Conservation (phyloP, 768 basidiomycete genomes). For the Suillus sp. region DNA sequence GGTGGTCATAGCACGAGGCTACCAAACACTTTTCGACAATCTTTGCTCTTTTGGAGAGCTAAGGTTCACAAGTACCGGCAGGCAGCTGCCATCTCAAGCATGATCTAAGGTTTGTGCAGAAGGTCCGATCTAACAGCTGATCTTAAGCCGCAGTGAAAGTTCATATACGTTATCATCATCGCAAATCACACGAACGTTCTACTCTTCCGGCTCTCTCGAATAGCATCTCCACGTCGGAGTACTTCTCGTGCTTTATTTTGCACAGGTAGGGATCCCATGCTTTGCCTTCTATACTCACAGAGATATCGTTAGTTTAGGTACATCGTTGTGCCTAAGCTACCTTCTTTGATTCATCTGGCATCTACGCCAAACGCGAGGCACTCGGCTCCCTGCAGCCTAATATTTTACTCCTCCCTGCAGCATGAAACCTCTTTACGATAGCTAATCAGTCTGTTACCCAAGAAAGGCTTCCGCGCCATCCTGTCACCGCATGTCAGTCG, state of each 20-base stretch:
- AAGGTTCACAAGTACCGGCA: conserved; percentile 5
- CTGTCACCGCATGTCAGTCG: conserved; percentile 17
- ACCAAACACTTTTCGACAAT: conserved; percentile 14
- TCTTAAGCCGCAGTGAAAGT: conserved; percentile 16
- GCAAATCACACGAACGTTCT: conserved; percentile 4
- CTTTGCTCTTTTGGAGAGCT: conserved; percentile 3
- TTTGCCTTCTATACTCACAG: conserved; percentile 34
- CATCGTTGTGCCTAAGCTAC: background rate
- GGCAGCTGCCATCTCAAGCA: background rate
- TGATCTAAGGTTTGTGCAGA: conserved; percentile 35
- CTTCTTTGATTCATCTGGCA: conserved; percentile 1
- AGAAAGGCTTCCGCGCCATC: conserved; percentile 14
- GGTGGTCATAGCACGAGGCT: conserved; percentile 32
- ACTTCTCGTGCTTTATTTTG: conserved; percentile 31
- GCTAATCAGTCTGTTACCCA: conserved; percentile 12
- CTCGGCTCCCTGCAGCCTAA: conserved; percentile 13
- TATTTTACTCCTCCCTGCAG: conserved; percentile 17
- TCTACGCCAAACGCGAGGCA: conserved; percentile 1
- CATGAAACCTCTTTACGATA: conserved; percentile 16
- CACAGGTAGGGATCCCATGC: conserved; percentile 20
- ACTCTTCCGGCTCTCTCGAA: conserved; percentile 16
- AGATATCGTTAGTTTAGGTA: conserved; percentile 7
- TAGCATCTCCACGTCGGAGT: conserved; percentile 24
- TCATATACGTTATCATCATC: conserved; percentile 4
- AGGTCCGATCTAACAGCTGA: conserved; percentile 35